Evolutionary conservation across 2,329 filamentous ascomycete species (phyloP), one percentile per base, ranked within the genome.

Genomic region (Colletotrichum euphorbiae): DNA sequence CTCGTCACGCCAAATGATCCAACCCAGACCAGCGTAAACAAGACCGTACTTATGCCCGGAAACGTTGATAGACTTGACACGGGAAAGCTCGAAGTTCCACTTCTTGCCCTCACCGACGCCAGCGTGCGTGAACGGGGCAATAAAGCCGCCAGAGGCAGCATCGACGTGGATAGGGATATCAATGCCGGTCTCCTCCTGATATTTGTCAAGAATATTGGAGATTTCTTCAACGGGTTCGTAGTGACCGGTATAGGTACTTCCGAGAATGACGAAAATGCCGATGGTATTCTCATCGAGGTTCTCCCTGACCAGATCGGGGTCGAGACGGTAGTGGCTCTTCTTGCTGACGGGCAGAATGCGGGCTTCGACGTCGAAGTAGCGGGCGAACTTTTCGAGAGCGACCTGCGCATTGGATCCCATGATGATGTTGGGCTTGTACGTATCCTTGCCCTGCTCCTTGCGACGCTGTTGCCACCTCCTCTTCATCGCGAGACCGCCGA

Each of bases 241-340:
- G 74, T 93, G 89, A 0, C 91, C 90, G 0, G 91, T 93, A 72
- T 93, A 93, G 0, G 91, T 93, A 57, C 85, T 89, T 3, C 91
- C 90, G 5, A 93, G 74, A 60, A 93, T 93, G 0, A 91, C 88
- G 73, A 91, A 93, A 0, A 93, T 81, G n/a, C 91, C 91, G 72
- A 93, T 92, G 0, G 91, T 93, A 72, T 93, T 93, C 77, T 93
- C 90, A 69, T 93, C 90, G 38, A 93, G 84, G 70, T 90, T 90
- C 72, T 92, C 76, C 73, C 85, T 87, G 1, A 92, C 88, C 28
- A 89, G 77, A 4, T 87, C 82, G 0, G 90, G 87, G 71, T 93
- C 89, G 7, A 93, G 81, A 36, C 89, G 80, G 74, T 83, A 90
- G 6, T 84, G 81, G 65, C 87, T 90, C 74, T 87, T 84, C 71